Evolutionary conservation across 164 flowering plant species (phyloP).

Genomic region (Cinnamomum micranthum): DNA sequence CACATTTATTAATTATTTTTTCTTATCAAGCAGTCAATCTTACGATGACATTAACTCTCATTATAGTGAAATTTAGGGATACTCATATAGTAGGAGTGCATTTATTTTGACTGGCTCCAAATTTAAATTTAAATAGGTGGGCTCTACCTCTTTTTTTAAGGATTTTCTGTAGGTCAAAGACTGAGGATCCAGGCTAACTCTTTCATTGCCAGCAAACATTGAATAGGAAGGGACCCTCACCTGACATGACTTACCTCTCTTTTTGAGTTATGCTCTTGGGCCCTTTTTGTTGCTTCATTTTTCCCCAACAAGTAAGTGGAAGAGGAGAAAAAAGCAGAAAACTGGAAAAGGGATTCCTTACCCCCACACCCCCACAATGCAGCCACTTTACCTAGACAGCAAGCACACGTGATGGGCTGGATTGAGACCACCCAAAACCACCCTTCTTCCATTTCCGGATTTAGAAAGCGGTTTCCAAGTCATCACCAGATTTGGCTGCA

Average conservation of each 20-base stretch:
- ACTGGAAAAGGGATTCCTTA: not conserved
- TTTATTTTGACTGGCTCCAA: no score
- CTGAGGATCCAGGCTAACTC: not conserved
- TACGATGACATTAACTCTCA: no score
- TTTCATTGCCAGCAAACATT: not conserved
- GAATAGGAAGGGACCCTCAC: slow-evolving; percentile 5
- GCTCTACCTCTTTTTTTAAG: no score
- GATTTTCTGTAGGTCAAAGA: no score
- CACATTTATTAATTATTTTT: no score
- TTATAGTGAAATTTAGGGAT: no score
- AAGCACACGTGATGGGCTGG: slow-evolving; percentile 42
- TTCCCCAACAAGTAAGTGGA: not conserved
- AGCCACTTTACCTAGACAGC: slow-evolving; percentile 40
- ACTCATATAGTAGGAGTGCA: no score
- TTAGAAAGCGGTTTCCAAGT: not conserved
- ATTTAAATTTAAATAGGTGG: no score
- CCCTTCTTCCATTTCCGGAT: not conserved
- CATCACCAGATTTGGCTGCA: no score
- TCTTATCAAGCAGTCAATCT: no score
- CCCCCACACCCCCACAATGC: slow-evolving; percentile 18
- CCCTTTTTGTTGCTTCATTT: not conserved
- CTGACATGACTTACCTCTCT: not conserved
- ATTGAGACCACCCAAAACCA: slow-evolving; percentile 15
- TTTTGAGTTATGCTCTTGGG: not conserved
- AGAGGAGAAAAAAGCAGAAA: not conserved